Conservation (phyloP, 257 asterid species). For the Nicotiana sylvestris region DNA sequence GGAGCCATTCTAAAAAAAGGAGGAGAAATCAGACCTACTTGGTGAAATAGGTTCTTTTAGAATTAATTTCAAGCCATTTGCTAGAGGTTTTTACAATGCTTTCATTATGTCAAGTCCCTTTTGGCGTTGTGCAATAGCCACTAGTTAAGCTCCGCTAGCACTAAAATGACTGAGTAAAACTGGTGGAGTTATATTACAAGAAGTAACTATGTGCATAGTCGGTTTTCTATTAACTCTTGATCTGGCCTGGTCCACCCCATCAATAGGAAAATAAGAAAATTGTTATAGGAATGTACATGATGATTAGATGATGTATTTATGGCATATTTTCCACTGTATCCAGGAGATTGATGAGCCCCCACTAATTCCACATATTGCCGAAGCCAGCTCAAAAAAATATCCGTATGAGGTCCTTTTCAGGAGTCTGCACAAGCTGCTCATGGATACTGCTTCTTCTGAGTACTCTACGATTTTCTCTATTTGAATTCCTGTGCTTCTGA, state of each 20-base stretch:
- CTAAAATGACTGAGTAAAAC: background rate
- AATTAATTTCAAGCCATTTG: background rate
- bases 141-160: background rate
- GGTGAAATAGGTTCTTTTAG: background rate
- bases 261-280: background rate
- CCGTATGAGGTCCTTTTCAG: conserved; percentile 99
- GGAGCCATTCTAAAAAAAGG: background rate
- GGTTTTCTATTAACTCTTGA: background rate
- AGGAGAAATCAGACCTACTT: background rate
- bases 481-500: conserved; percentile 8
- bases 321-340: background rate
- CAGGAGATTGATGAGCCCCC: conserved; percentile 99
- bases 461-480: conserved; percentile 26
- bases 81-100: background rate
- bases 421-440: conserved; percentile 96
- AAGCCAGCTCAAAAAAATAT: conserved; percentile 90
- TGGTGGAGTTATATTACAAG: background rate
- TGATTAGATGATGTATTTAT: background rate
- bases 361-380: conserved; percentile 97
- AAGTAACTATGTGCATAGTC: background rate
- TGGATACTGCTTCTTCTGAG: conserved; percentile 99
- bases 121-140: background rate
- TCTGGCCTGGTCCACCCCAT: background rate
- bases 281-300: background rate
- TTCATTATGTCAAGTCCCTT: background rate